These are phyloP conservation scores for Athelia psychrophila DNA, from an alignment of 1,284 basidiomycete species.

Conservation along the genomic window DNA sequence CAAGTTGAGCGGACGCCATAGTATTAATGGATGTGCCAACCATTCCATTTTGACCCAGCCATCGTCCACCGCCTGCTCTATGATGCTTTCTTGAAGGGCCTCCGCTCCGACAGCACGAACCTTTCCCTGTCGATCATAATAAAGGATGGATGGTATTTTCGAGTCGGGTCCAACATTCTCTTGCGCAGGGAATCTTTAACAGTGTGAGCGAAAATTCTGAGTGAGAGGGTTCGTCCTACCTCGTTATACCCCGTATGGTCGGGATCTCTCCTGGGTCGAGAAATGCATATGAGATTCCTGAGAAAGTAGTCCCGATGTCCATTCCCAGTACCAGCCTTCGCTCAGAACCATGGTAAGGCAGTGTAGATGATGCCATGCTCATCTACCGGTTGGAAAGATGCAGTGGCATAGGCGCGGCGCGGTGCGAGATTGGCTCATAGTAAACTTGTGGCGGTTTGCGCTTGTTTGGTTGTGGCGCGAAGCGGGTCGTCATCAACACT, in stretches of 20 bases:
- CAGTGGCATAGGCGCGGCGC: too few species aligned
- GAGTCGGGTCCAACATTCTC: slow-evolving; percentile 27
- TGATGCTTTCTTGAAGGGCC: slow-evolving; percentile 21
- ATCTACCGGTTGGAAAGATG: neutral
- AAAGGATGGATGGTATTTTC: slow-evolving; percentile 33
- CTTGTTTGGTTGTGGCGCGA: too few species aligned
- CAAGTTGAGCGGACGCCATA: neutral
- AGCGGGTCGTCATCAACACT: too few species aligned
- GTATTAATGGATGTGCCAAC: slow-evolving; percentile 9
- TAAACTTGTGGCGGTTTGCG: too few species aligned
- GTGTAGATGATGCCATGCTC: slow-evolving; percentile 4
- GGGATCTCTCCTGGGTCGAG: slow-evolving; percentile 17
- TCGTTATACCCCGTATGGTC: slow-evolving; percentile 11
- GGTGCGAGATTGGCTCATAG: too few species aligned
- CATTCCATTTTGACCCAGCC: slow-evolving; percentile 30
- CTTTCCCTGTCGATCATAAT: slow-evolving; percentile 27
- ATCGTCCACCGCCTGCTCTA: slow-evolving; percentile 21
- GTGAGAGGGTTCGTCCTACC: slow-evolving; percentile 3
- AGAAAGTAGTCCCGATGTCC: slow-evolving; percentile 17
- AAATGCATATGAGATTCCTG: slow-evolving; percentile 13
- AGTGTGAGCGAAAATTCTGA: neutral
- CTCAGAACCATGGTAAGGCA: slow-evolving; percentile 4
- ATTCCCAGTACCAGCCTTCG: slow-evolving; percentile 14
- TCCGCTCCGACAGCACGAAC: slow-evolving; percentile 30
- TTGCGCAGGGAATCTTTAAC: slow-evolving; percentile 28